Evolutionary conservation across 306 rosid genomes (phyloP), one percentile per base, ranked within the genome.

Genomic region (Benincasa hispida): DNA sequence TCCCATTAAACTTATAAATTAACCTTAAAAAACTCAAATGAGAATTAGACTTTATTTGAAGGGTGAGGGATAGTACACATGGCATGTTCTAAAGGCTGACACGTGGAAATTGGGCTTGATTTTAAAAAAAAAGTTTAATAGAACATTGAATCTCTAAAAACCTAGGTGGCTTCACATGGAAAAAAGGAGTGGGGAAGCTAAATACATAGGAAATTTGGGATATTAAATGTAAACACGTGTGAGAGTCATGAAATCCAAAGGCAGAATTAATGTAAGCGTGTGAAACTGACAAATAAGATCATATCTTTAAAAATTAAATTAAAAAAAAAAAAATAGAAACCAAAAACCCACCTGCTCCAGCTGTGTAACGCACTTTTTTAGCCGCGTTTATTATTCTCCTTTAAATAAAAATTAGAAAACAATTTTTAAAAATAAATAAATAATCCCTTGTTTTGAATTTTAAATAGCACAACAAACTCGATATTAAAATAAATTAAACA

Each of bases 221-320:
- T 32, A 65, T n/a, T 48, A 67, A 21, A 24, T 69, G 35, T 13
- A 42, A 69, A 69, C 37, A 69, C 75, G 73, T 66, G 75, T 42
- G 56, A 67, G 54, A 39, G 35, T 42, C 19, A 11, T 69, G 32
- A 11, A 67, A 35, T 37, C 51, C 1, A 41, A 42, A 41, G 55
- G 75, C 10, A 35, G 53, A 66, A n/a, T 66, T n/a, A 66, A 66
- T 66, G 73, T 66, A 66, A 66, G 73, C 73, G 73, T 66, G 73
- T 66, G 73, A 66, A 15, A 13, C 28, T n/a, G 51, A 66, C 48
- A 62, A 18, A 28, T 13, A n/a, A 14, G 19, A 60, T 60, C 28
- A 27, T 28, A 60, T 28, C 6, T 47, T 50, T 2, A 57, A 22
- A 2, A 57, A 24, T n/a, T n/a, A n/a, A n/a, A n/a, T n/a, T n/a